These are phyloP conservation scores for Lactarius indigo DNA, from an alignment of 768 basidiomycete species.

Conservation along the genomic window DNA sequence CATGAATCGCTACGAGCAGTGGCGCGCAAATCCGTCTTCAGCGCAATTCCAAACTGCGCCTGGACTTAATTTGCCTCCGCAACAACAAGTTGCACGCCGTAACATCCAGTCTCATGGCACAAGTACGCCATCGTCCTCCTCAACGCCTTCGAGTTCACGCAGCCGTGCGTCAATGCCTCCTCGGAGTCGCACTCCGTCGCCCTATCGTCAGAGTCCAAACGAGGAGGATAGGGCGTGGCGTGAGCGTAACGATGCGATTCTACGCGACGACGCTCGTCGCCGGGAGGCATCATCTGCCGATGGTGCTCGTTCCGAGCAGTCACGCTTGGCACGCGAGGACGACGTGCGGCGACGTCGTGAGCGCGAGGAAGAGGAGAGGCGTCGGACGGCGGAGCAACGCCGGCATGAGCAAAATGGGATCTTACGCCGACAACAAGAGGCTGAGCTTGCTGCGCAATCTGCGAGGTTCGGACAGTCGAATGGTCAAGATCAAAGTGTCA, in stretches of 20 bases:
- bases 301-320: background rate
- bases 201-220: slow-evolving; percentile 28
- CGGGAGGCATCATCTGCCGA: slow-evolving; percentile 5
- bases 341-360: slow-evolving; percentile 27
- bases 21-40: slow-evolving; percentile 36
- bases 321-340: slow-evolving; percentile 22
- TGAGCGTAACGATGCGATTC: slow-evolving; percentile 35
- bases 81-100: background rate
- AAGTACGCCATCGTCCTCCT: slow-evolving; percentile 17
- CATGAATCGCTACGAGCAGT: slow-evolving; percentile 60
- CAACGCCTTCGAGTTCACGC: slow-evolving; percentile 25
- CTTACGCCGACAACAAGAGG: slow-evolving; percentile 52
- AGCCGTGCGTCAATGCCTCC: slow-evolving; percentile 18
- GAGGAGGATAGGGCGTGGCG: slow-evolving; percentile 40
- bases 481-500: slow-evolving; percentile 37
- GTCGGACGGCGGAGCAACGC: slow-evolving; percentile 40
- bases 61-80: background rate
- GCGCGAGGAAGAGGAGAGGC: slow-evolving; percentile 32
- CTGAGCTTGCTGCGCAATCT: slow-evolving; percentile 32
- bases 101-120: slow-evolving; percentile 5
- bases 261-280: slow-evolving; percentile 20
- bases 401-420: slow-evolving; percentile 57
- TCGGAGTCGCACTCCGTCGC: slow-evolving; percentile 21
- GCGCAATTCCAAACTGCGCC: slow-evolving; percentile 15
- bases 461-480: slow-evolving; percentile 26